Evolutionary conservation across 352 stramenopile genomes (phyloP), one percentile per base, ranked within the genome.

Genomic region (Globisporangium radiosum): DNA sequence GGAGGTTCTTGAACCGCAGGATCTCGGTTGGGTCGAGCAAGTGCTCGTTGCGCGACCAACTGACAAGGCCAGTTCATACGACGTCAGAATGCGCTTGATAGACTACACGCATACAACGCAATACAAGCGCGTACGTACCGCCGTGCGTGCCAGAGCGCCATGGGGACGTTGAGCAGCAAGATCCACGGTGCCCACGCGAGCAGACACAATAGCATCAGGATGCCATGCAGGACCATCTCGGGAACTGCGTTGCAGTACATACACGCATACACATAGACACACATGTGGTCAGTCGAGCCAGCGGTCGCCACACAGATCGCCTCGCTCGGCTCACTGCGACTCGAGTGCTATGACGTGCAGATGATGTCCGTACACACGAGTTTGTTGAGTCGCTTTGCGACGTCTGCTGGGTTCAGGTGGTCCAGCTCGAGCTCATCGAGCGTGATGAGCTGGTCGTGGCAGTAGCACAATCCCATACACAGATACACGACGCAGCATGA

Each of bases 11-110:
- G 69, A 88, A 94, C 49, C 85, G 85, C 56, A 94, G 60, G 65
- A 94, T 94, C 66, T 94, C 85, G 0, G 85, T 94, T 49, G 85
- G 85, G 53, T 94, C 85, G 60, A 94, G 72, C 64, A 90, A 59
- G 63, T 94, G 82, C 55, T 94, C 82, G 56, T 91, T 92, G 42
- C 68, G 73, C 77, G 87, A 75, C 13, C 88, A 68, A 43, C 80
- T 90, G 47, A 8, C 52, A 11, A n/a, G 5, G 37, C 15, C 43
- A 65, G 15, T 44, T 4, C 53, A 54, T n/a, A 13, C 13, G 10
- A 58, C 25, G 7, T 4, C 14, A 13, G 36, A 0, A 6, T 48
- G 4, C 13, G 11, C 4, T 17, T 14, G 15, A 9, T 25, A 9
- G 2, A 43, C 1, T 1, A 14, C 17, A 48, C 10, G 0, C n/a